Percentiles rank a stretch among this genome's conserved stretches.
Conservation (phyloP, 2,329 filamentous ascomycete genomes). For the Mariannaea sp. region DNA sequence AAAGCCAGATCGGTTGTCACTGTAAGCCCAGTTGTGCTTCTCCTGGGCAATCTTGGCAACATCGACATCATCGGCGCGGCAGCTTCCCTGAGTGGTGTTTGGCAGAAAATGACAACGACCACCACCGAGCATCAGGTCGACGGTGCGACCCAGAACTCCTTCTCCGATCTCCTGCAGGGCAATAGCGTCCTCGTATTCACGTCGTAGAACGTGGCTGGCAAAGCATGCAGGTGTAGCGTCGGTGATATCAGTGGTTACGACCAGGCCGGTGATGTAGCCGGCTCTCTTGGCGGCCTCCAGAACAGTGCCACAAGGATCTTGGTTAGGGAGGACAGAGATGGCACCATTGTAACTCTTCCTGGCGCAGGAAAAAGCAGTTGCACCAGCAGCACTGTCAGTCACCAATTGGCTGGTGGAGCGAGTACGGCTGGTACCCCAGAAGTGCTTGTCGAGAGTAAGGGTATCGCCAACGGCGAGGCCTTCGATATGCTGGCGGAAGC, state of each 20-base stretch:
- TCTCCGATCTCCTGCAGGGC: constrained; percentile 91
- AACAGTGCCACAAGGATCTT: constrained; percentile 85
- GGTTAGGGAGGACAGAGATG: constrained; percentile 85
- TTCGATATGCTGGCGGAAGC: constrained; percentile 79
- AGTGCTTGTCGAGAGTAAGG: constrained; percentile 81
- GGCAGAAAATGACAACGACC: constrained; percentile 92
- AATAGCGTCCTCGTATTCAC: constrained; percentile 85
- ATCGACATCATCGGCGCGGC: constrained; percentile 78
- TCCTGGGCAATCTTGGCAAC: constrained; percentile 74
- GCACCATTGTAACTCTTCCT: constrained; percentile 96
- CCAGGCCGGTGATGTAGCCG: constrained; percentile 90
- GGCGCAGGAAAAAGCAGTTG: constrained; percentile 93
- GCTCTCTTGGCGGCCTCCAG: constrained; percentile 92
- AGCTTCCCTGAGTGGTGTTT: constrained; percentile 80
- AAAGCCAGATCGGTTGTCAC: constrained; percentile 74
- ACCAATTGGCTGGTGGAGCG: constrained; percentile 83
- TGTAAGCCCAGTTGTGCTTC: constrained; percentile 79
- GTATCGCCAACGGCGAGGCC: constrained; percentile 75
- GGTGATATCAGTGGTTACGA: constrained; percentile 92
- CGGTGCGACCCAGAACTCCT: constrained; percentile 81
- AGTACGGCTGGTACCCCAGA: constrained; percentile 89
- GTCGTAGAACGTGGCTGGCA: constrained; percentile 80
- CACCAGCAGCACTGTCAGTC: constrained; percentile 95
- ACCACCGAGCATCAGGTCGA: constrained; percentile 92
- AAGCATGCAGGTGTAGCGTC: constrained; percentile 98